A percentile compares a stretch with the other conserved stretches of the same genome.
phyloP scores from a whole-genome alignment of 768 basidiomycete genomes.

The Termitomyces sp. region DNA sequence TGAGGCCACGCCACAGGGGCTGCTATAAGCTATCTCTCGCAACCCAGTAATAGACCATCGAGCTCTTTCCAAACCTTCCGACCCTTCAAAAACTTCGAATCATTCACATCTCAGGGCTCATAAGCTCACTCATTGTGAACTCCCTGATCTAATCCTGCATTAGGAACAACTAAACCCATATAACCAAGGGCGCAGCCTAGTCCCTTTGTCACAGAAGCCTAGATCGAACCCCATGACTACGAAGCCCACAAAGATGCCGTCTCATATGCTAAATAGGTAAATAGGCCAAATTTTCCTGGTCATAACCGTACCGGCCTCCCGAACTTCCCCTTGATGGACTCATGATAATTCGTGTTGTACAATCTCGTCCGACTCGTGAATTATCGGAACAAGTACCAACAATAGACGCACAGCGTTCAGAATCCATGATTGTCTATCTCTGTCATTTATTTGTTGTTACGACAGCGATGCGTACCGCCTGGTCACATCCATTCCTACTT shows the following conservation, averaged over 20 bases:
- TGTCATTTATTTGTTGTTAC: background rate
- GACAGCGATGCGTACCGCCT: background rate
- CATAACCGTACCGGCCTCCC: conserved; percentile 1
- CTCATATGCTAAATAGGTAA: background rate
- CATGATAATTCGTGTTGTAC: background rate
- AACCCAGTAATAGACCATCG: background rate
- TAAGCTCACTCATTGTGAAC: background rate
- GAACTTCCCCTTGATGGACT: conserved; percentile 1
- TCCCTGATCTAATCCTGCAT: background rate
- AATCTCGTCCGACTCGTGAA: background rate
- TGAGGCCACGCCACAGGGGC: conserved; percentile 6
- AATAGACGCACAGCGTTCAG: background rate
- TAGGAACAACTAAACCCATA: background rate
- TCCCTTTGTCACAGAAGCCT: background rate
- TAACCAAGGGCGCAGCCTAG: background rate
- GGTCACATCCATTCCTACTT: background rate
- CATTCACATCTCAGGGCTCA: background rate
- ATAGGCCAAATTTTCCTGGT: background rate
- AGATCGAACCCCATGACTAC: background rate
- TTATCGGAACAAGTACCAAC: background rate
- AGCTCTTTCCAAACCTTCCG: background rate
- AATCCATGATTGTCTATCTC: background rate
- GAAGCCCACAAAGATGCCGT: background rate
- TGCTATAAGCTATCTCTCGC: background rate
- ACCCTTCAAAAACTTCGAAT: background rate